Evolutionary conservation across 331 rosid species (phyloP), one percentile per base, ranked within the genome.

Genomic region (Telfairia occidentalis): DNA sequence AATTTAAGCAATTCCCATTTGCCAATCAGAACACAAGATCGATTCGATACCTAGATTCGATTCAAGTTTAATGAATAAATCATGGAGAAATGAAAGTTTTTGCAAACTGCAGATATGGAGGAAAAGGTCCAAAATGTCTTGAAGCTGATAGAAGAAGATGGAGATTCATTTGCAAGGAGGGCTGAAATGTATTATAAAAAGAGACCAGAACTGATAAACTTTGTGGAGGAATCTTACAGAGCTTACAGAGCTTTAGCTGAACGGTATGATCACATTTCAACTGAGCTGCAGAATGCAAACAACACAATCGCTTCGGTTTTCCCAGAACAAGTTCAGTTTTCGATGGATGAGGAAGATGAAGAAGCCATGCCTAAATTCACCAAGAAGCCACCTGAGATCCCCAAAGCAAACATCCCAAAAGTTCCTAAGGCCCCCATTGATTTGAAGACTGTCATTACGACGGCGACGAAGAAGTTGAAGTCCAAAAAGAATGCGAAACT

Each of bases 131-230:
- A 84, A 66, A 35, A 0, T 30, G 88, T 80, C 13, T 73, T 96
- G 59, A 86, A 79, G 77, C 83, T 96, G 77, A 77, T 96, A 38
- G 77, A 83, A 58, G 97, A 89, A 80, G 99, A 92, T 80, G 99
- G 99, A 30, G 99, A 96, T 85, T 92, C 99, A 12, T 96, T 96
- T 86, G 99, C 94, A 42, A 89, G 81, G 90, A 92, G 97, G 81
- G 97, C 99, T 66, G 96, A 96, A 81, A 92, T 96, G 99, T 96
- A 92, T 84, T 96, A 90, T 82, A 96, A 89, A 74, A 88, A 85
- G 82, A 92, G 99, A 78, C 99, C 97, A 3, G 99, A 96, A 77
- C 81, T 96, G 78, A 87, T 96, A 46, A 74, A 26, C 78, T 96
- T 90, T 75, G 97, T 96, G 78, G 97, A 96, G 80, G 97, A 92